Evolutionary conservation across 352 stramenopile genomes (phyloP).

Genomic region (Pelagophyceae sp.): DNA sequence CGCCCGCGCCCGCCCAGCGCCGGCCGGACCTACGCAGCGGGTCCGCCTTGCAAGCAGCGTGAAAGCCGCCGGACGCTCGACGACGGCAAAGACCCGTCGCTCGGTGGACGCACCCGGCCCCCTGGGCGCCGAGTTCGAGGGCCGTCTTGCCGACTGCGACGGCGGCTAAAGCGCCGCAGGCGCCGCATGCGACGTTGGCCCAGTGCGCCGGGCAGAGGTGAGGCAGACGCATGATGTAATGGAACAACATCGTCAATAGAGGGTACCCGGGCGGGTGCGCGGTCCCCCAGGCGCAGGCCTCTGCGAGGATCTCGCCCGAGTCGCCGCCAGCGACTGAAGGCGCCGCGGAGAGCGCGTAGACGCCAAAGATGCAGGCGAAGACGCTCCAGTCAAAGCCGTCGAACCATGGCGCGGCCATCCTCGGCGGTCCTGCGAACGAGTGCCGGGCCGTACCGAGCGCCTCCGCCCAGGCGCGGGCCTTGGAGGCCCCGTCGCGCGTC

Average conservation of each 20-base stretch:
- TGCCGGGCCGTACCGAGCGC: no score
- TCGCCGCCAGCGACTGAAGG: conserved; percentile 68
- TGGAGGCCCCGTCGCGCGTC: no score
- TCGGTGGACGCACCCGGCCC: conserved; percentile 21
- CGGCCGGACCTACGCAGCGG: background rate
- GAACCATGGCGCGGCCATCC: no score
- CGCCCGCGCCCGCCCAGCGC: background rate
- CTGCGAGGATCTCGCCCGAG: conserved; percentile 77
- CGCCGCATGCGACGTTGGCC: conserved; percentile 74
- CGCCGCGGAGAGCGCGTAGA: conserved; percentile 68
- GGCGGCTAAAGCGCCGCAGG: conserved; percentile 36
- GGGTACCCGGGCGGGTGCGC: conserved; percentile 86
- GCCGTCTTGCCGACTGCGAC: conserved; percentile 32
- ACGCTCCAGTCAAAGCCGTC: background rate
- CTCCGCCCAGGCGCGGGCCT: no score
- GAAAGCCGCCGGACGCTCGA: conserved; percentile 40
- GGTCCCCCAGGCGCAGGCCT: conserved; percentile 80
- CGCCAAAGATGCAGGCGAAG: conserved; percentile 34
- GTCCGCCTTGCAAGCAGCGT: no score
- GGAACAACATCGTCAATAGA: conserved; percentile 76
- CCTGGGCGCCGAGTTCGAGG: conserved; percentile 26
- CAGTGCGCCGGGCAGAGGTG: conserved; percentile 51
- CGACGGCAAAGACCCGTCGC: no score
- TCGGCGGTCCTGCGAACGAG: no score
- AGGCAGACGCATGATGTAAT: conserved; percentile 44